These are phyloP conservation scores for Albifimbria verrucaria DNA, from an alignment of 2,329 filamentous ascomycete genomes.

Conservation along the genomic window DNA sequence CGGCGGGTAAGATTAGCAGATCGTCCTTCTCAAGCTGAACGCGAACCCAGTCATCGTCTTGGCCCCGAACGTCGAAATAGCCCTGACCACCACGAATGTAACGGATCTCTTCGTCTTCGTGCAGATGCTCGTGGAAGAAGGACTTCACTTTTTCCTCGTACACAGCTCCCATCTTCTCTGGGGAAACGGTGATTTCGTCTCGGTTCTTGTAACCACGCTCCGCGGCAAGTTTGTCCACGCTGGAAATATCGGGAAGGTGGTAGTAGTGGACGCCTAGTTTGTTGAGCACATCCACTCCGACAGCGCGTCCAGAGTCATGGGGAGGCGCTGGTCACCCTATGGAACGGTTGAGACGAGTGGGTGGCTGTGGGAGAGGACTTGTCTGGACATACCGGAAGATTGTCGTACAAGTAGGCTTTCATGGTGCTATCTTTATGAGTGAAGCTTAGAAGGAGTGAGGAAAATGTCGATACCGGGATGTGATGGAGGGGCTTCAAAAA, in stretches of 20 bases:
- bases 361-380: background rate
- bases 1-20: slow-evolving; percentile 87
- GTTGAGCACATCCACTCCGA: slow-evolving; percentile 63
- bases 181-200: slow-evolving; percentile 88
- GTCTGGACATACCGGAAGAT: slow-evolving; percentile 43
- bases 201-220: slow-evolving; percentile 88
- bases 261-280: slow-evolving; percentile 80
- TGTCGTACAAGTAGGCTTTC: slow-evolving; percentile 58
- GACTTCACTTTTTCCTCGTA: slow-evolving; percentile 93
- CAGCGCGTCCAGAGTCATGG: slow-evolving; percentile 76
- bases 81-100: slow-evolving; percentile 87
- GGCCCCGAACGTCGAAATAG: slow-evolving; percentile 87
- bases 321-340: slow-evolving; percentile 90
- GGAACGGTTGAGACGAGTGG: slow-evolving; percentile 9
- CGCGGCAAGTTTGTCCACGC: slow-evolving; percentile 70
- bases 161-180: slow-evolving; percentile 74
- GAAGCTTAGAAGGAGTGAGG: too few species aligned
- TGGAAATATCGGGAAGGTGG: slow-evolving; percentile 58
- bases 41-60: slow-evolving; percentile 84
- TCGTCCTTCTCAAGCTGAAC: slow-evolving; percentile 83
- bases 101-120: slow-evolving; percentile 97
- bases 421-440: slow-evolving; percentile 30
- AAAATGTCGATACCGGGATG: background rate
- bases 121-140: slow-evolving; percentile 94
- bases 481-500: background rate